Conservation (phyloP, 768 basidiomycete species). For the Mycena galopus region DNA sequence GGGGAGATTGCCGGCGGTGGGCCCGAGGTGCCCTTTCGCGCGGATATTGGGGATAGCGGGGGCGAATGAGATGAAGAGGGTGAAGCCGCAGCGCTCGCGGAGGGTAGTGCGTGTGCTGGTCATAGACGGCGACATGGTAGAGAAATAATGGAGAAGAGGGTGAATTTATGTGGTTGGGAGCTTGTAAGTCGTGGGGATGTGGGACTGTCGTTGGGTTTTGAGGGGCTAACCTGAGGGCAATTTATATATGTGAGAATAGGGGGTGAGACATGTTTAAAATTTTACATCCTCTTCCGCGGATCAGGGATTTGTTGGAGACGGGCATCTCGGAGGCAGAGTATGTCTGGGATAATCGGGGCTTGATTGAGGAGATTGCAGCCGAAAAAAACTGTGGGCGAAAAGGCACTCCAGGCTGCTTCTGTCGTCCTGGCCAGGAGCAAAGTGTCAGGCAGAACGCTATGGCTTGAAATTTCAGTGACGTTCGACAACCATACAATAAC, state of each 20-base stretch:
- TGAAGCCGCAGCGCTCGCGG: conserved; percentile 12
- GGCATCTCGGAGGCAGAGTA: neutral
- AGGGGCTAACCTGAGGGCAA: neutral
- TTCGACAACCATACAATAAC: too few species aligned
- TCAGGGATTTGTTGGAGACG: neutral
- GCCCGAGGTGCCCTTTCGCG: conserved; percentile 7
- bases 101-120: neutral
- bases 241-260: neutral
- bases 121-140: neutral
- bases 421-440: too few species aligned
- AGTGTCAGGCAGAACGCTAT: too few species aligned
- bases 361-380: too few species aligned
- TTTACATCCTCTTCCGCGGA: neutral
- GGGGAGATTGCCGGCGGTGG: conserved; percentile 1
- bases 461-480: too few species aligned
- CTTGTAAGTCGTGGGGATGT: neutral
- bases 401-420: too few species aligned
- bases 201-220: neutral
- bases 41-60: neutral
- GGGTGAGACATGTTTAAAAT: neutral
- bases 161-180: too few species aligned
- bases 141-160: neutral
- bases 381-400: too few species aligned
- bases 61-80: neutral
- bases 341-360: neutral